Evolutionary conservation across 2,329 filamentous ascomycete species (phyloP).

Genomic region (Alternaria longipes): DNA sequence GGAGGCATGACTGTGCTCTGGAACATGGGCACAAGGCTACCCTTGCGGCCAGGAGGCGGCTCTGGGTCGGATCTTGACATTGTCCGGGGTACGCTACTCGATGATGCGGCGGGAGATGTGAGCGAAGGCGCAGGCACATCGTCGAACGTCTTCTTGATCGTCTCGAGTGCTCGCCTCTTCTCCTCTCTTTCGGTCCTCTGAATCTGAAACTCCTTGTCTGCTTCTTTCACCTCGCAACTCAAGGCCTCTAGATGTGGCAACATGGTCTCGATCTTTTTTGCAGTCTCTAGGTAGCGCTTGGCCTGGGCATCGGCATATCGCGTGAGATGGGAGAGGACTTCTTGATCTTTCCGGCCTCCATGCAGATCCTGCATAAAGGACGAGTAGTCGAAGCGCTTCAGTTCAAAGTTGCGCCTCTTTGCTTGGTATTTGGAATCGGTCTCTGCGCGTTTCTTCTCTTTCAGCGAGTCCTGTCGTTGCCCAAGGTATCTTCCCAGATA

Average conservation of each 20-base stretch:
- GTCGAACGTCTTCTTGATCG: conserved; percentile 69
- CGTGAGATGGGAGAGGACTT: conserved; percentile 92
- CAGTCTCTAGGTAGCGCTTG: conserved; percentile 79
- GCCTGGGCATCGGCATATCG: conserved; percentile 93
- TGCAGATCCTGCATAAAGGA: conserved; percentile 99
- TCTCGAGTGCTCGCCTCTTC: conserved; percentile 88
- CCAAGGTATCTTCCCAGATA: conserved; percentile 97
- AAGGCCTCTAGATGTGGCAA: conserved; percentile 90
- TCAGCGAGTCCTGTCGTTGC: conserved; percentile 92
- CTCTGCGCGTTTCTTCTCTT: conserved; percentile 94
- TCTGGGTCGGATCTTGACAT: conserved; percentile 36
- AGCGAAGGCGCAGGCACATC: conserved; percentile 39
- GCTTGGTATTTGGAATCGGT: conserved; percentile 96
- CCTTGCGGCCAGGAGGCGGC: conserved; percentile 38
- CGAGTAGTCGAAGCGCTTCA: conserved; percentile 98
- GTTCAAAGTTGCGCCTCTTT: conserved; percentile 92
- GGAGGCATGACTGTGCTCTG: conserved; percentile 48
- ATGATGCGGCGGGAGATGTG: conserved; percentile 34
- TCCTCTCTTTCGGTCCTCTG: conserved; percentile 95
- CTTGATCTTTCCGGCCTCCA: conserved; percentile 96
- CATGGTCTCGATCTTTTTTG: conserved; percentile 86
- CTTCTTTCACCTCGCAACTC: conserved; percentile 86
- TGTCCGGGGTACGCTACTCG: conserved; percentile 35
- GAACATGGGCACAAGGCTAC: conserved; percentile 46
- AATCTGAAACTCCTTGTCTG: conserved; percentile 96